These are phyloP conservation scores for Nemania serpens DNA, from an alignment of 2,329 filamentous ascomycete species.

Conservation along the genomic window DNA sequence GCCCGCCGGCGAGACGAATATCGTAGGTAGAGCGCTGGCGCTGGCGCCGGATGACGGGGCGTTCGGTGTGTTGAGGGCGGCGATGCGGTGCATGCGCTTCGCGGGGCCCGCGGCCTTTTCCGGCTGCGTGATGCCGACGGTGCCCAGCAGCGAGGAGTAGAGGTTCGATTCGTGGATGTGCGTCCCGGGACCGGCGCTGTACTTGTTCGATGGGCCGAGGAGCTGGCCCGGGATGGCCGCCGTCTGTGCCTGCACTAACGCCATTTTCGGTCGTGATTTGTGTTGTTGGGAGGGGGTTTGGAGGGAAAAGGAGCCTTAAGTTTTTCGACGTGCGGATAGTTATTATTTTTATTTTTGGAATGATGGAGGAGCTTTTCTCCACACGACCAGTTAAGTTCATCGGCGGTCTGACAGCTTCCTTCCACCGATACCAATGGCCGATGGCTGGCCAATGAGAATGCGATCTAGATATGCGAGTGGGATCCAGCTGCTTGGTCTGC, in stretches of 20 bases:
- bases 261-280: slow-evolving; percentile 26
- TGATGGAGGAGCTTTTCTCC: no score
- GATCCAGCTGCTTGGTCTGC: slow-evolving; percentile 27
- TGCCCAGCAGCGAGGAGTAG: slow-evolving; percentile 81
- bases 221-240: slow-evolving; percentile 81
- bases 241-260: slow-evolving; percentile 35
- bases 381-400: no score
- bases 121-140: slow-evolving; percentile 59
- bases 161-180: slow-evolving; percentile 78
- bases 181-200: slow-evolving; percentile 78
- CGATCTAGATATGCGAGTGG: slow-evolving; percentile 9
- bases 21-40: slow-evolving; percentile 51
- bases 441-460: slow-evolving; percentile 4
- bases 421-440: no score
- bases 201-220: slow-evolving; percentile 70
- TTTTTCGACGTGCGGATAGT: background rate
- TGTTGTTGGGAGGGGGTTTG: background rate
- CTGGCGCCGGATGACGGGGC: slow-evolving; percentile 31
- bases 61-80: slow-evolving; percentile 18
- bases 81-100: slow-evolving; percentile 64
- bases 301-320: background rate
- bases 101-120: slow-evolving; percentile 48
- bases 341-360: no score
- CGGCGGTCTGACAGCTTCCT: no score
- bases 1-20: slow-evolving; percentile 58